Base-by-base conservation (phyloP, 768 basidiomycete species). In the Flagelloscypha sp. region DNA sequence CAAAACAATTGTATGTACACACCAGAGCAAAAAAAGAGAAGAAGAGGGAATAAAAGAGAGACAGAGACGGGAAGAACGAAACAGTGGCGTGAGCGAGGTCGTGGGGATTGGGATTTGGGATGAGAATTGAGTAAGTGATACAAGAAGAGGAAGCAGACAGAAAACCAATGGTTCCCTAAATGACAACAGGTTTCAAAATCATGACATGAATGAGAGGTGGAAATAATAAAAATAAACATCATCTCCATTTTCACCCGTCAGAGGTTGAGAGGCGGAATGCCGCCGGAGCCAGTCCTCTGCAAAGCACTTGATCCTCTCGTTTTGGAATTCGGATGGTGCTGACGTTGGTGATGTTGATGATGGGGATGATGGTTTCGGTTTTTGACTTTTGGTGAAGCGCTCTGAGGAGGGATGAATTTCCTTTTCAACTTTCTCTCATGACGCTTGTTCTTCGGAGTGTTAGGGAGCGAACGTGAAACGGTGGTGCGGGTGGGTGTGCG, bases 391-490 rank as follows among this genome's bases (percentile, higher is more conserved):
- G 52, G 30, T 47, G 35, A 18, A 32, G 18, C 12, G 52, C 41
- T n/a, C n/a, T n/a, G 48, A 37, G 71, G 52, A 45, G 61, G 63
- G 50, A 62, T 65, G 56, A 61, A 67, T 62, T 79, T 71, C 44
- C 74, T 68, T 56, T 79, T 77, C 56, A 72, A 62, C 60, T 79
- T 82, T 50, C 73, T 74, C 61, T 85, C 81, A 48, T 73, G 64
- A 46, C 74, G 65, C 25, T 63, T 54, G 6, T 63, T 51, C n/a
- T 50, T 52, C 25, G 65, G 62, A 27, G 65, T 54, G 20, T 59
- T 60, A 28, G 59, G 51, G 16, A 57, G 61, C 2, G 49, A 45
- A 36, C 57, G 44, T 56, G 51, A 36, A 56, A 48, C 25, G 52
- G 50, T 20, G 55, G 52, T 45, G 34, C 56, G 55, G 18, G 70